Percentiles rank a stretch among this genome's conserved stretches.
Conservation (phyloP, 2,329 filamentous ascomycete species). For the Xylariaceae sp. region DNA sequence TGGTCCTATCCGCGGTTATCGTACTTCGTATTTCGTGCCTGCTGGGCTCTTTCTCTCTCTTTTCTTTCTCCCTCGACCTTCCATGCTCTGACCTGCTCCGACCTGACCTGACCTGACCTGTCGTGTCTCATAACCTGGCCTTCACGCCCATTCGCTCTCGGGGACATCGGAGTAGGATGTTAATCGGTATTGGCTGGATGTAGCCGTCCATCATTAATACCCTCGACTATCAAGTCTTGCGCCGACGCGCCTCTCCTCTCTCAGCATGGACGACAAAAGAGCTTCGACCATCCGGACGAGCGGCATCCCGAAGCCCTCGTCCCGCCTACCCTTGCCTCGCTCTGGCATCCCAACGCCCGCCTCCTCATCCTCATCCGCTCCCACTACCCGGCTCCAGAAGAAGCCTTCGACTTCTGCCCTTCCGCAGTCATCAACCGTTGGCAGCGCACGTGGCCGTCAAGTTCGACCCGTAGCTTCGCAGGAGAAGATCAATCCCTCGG, state of each 20-base stretch:
- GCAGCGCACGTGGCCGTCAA: slow-evolving; percentile 21
- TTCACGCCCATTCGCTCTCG: neutral
- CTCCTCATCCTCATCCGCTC: neutral
- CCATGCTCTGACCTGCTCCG: too few relatives aligned
- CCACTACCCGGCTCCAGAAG: slow-evolving; percentile 6
- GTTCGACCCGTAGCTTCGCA: slow-evolving; percentile 27
- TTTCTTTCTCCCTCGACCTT: neutral
- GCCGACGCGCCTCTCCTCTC: neutral
- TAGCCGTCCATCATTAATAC: neutral
- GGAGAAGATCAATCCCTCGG: slow-evolving; percentile 26
- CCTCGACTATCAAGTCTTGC: neutral
- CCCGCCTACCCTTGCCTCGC: slow-evolving; percentile 32
- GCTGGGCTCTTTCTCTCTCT: neutral
- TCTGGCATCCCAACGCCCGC: slow-evolving; percentile 22
- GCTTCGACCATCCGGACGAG: slow-evolving; percentile 20
- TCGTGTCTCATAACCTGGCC: neutral
- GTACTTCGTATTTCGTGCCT: too few relatives aligned
- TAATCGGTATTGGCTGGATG: neutral
- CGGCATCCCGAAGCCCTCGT: slow-evolving; percentile 30
- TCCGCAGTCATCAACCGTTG: slow-evolving; percentile 16
- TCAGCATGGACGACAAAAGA: slow-evolving; percentile 29
- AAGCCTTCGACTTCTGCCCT: slow-evolving; percentile 11
- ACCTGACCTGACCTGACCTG: neutral
- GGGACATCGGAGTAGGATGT: neutral
- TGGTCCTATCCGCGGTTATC: neutral